phyloP scores from a whole-genome alignment of 768 basidiomycete species.

The Mrakia blollopis region DNA sequence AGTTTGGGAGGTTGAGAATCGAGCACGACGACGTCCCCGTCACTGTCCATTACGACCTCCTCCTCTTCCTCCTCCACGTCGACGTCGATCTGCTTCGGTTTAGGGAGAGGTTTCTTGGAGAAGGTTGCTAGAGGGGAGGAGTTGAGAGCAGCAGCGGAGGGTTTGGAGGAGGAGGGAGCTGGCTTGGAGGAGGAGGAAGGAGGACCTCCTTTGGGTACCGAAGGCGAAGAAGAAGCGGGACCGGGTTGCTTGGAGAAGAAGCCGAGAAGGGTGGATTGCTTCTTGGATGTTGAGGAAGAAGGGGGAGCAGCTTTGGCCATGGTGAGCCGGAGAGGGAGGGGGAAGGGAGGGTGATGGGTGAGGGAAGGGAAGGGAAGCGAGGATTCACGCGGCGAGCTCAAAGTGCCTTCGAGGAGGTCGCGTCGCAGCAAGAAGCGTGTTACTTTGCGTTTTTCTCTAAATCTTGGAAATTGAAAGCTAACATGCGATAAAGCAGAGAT shows the following conservation, averaged over 20 bases:
- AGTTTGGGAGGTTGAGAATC: neutral
- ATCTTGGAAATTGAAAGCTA: neutral
- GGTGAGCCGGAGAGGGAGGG: neutral
- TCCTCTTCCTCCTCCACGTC: conserved; percentile 2
- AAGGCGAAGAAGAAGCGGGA: conserved; percentile 33
- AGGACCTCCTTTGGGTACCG: conserved; percentile 8
- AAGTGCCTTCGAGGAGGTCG: neutral
- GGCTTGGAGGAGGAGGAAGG: conserved; percentile 26
- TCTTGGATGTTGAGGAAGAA: conserved; percentile 27
- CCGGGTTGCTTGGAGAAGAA: conserved; percentile 43
- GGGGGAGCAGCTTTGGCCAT: neutral
- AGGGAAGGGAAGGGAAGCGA: neutral
- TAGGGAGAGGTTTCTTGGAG: neutral
- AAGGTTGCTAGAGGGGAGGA: conserved; percentile 34
- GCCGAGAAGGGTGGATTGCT: conserved; percentile 43
- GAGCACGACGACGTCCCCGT: neutral
- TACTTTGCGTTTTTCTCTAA: neutral
- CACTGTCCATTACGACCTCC: neutral
- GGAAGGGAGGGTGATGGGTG: neutral
- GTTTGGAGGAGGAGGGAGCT: conserved; percentile 29
- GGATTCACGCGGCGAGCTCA: neutral
- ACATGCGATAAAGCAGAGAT: too few species aligned
- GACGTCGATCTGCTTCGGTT: neutral
- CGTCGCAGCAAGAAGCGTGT: neutral
- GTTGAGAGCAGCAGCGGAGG: conserved; percentile 35